Evolutionary conservation across 257 asterid species (phyloP), one percentile per base, ranked within the genome.

Genomic region (Solanum peruvianum): DNA sequence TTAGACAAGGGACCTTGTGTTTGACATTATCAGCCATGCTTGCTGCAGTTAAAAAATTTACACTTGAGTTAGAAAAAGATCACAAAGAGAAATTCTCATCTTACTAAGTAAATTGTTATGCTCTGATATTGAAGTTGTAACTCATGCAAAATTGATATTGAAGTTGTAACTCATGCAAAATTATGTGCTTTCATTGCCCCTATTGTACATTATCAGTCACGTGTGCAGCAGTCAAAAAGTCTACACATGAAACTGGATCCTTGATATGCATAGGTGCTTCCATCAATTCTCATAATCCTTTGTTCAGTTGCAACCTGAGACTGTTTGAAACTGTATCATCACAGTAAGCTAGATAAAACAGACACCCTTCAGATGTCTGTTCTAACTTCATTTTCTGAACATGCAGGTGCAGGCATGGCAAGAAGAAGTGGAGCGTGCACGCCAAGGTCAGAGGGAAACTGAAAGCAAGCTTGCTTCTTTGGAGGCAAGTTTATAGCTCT

Each of bases 351-450:
- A 15, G 82, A 86, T 27, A 31, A 13, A 60, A 69, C 70, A 52
- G 49, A 73, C 15, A 11, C 52, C 31, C 49, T 42, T 35, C 76
- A 21, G 83, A 88, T 77, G 86, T 84, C 73, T 87, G 81, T 89
- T 88, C 45, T 91, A 70, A 89, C 88, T 84, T 83, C 33, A 88
- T 85, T 31, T 88, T 85, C 85, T 66, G 87, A 67, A 87, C 86
- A 88, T 90, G 92, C 92, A 96, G 98, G 92, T 93, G 88, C 99
- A 97, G 92, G 98, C 98, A 89, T 94, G 98, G 99, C 99, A 97
- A 91, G 99, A 95, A 90, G 99, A 97, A 94, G 98, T 97, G 91
- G 99, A 96, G 93, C 99, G 98, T 82, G 95, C 99, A 18, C 99
- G 98, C 86, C 95, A 92, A 89, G 91, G 96, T 90, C 99, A 97